A percentile compares a stretch with the other conserved stretches of the same genome.
phyloP scores from a whole-genome alignment of 2,329 filamentous ascomycete genomes.

The Zopfia rhizophila region DNA sequence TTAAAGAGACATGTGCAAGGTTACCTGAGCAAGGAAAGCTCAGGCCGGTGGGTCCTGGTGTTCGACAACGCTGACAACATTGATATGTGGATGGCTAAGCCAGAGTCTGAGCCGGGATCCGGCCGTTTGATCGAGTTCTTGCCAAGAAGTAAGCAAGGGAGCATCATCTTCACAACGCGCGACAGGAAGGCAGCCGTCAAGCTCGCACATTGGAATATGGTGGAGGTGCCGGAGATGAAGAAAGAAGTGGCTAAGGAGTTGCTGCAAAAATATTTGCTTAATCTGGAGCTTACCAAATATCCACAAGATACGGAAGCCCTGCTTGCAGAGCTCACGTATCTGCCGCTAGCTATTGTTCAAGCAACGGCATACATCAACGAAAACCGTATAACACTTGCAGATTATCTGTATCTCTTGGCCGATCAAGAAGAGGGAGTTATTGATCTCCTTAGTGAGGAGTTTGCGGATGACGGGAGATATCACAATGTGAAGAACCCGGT shows the following conservation, averaged over 20 bases:
- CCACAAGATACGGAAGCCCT: constrained; percentile 5
- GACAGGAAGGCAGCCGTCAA: too few relatives aligned
- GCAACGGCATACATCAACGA: constrained; percentile 37
- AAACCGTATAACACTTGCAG: constrained; percentile 8
- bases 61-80: too few relatives aligned
- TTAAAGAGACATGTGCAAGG: too few relatives aligned
- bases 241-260: constrained; percentile 4
- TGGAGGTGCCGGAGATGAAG: constrained; percentile 10
- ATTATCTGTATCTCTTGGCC: constrained; percentile 4
- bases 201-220: constrained; percentile 5
- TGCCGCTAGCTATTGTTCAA: constrained; percentile 42
- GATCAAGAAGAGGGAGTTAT: constrained; percentile 1
- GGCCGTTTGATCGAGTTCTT: too few relatives aligned
- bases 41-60: too few relatives aligned
- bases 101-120: too few relatives aligned
- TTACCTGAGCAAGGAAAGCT: too few relatives aligned
- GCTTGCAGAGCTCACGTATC: constrained; percentile 26
- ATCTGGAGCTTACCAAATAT: background rate
- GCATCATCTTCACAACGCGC: too few relatives aligned
- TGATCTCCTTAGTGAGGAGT: constrained; percentile 44
- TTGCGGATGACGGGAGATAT: constrained; percentile 39
- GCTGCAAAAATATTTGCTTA: constrained; percentile 4
- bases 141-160: too few relatives aligned
- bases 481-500: constrained; percentile 5
- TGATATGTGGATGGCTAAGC: too few relatives aligned